Conservation (phyloP, 352 stramenopile species). For the Phytophthora foliorum region DNA sequence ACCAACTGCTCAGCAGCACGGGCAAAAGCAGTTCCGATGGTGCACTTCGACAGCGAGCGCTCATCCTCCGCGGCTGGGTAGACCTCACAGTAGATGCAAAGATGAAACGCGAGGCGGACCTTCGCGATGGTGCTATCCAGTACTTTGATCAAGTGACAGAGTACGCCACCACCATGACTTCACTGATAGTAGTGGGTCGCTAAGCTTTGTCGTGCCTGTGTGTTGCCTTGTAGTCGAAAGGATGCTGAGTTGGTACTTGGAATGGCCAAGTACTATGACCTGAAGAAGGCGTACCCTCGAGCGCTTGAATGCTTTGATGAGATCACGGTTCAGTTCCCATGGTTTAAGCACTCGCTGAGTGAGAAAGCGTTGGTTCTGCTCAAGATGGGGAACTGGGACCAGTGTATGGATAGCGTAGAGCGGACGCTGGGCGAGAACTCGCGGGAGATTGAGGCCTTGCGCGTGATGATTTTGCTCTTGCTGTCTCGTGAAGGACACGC, state of each 20-base stretch:
- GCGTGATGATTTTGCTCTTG: slow-evolving; percentile 70
- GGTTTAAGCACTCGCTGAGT: slow-evolving; percentile 86
- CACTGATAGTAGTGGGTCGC: too few species aligned
- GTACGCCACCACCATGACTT: slow-evolving; percentile 37
- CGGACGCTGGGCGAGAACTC: slow-evolving; percentile 72
- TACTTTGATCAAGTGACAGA: slow-evolving; percentile 77
- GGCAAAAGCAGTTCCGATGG: slow-evolving; percentile 33
- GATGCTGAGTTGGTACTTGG: slow-evolving; percentile 80
- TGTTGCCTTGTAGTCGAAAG: slow-evolving; percentile 55
- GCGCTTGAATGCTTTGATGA: slow-evolving; percentile 81
- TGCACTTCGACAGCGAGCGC: slow-evolving; percentile 52
- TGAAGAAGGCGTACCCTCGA: slow-evolving; percentile 74
- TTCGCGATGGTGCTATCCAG: slow-evolving; percentile 65
- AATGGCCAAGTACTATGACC: slow-evolving; percentile 75
- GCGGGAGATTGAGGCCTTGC: slow-evolving; percentile 77
- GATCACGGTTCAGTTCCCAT: slow-evolving; percentile 80
- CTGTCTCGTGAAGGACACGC: slow-evolving; percentile 71
- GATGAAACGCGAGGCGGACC: slow-evolving; percentile 71
- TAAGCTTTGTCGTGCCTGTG: slow-evolving; percentile 1
- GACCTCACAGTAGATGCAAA: slow-evolving; percentile 78
- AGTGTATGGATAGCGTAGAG: slow-evolving; percentile 84
- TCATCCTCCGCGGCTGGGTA: slow-evolving; percentile 80
- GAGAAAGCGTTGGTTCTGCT: slow-evolving; percentile 87
- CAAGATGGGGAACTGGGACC: slow-evolving; percentile 90
- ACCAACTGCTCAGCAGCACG: slow-evolving; percentile 52